Percentiles rank a stretch among this genome's conserved stretches.
Evolutionary conservation across 2,329 filamentous ascomycete species (phyloP).

Genomic region (Cryphonectria japonica): DNA sequence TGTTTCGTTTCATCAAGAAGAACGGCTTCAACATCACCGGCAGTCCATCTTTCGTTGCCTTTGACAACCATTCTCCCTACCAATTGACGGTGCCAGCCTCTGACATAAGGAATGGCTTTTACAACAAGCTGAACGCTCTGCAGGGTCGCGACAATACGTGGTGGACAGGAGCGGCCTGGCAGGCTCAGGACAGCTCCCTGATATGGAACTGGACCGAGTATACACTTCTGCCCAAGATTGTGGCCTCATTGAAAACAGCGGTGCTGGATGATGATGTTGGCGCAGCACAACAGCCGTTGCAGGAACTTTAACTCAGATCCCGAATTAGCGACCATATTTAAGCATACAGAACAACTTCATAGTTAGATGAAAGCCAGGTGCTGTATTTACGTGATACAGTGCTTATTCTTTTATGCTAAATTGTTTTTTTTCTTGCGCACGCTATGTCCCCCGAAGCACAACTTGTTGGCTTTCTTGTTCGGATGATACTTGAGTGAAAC

Average conservation of each 20-base stretch:
- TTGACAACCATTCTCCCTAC: neutral
- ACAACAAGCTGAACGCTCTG: neutral
- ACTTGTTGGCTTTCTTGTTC: too few species aligned
- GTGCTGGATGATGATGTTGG: neutral
- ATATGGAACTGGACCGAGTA: constrained; percentile 11
- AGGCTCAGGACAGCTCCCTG: neutral
- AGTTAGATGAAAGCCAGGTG: too few species aligned
- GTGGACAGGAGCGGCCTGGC: constrained; percentile 12
- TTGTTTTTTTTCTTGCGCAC: too few species aligned
- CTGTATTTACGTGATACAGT: too few species aligned
- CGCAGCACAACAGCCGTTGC: neutral
- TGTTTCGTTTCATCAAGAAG: neutral
- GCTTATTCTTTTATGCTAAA: too few species aligned
- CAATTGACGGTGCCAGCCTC: neutral
- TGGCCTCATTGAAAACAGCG: neutral
- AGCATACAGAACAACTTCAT: too few species aligned
- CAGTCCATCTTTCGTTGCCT: neutral
- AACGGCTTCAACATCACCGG: neutral
- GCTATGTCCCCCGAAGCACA: too few species aligned
- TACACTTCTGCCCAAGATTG: neutral
- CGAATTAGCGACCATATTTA: too few species aligned
- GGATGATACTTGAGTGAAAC: too few species aligned
- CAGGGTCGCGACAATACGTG: constrained; percentile 3
- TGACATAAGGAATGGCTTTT: neutral
- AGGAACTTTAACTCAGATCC: neutral